Conservation (phyloP, 1,139 yeast genomes). For the Blastobotrys aristatus region DNA sequence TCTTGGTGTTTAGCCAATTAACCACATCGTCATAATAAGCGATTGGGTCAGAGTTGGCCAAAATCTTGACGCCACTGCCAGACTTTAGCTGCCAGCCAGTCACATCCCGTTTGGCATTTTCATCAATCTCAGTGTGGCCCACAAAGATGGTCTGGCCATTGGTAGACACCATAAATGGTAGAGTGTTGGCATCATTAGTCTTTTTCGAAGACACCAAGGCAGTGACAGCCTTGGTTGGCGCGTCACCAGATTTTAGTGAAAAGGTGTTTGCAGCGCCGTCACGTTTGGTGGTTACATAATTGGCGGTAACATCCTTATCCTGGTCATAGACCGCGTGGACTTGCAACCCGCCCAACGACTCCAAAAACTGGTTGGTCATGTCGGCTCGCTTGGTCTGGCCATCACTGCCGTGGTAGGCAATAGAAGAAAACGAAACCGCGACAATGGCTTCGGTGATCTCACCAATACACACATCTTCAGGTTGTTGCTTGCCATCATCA, state of each 20-base stretch:
- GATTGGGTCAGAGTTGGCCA: constrained; percentile 10
- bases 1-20: constrained; percentile 1
- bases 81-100: constrained; percentile 8
- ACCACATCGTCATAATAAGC: constrained; percentile 9
- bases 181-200: background rate
- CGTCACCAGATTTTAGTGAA: background rate
- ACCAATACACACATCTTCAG: constrained; percentile 5
- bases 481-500: constrained; percentile 7
- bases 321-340: constrained; percentile 7
- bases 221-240: background rate
- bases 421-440: constrained; percentile 8
- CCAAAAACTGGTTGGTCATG: background rate
- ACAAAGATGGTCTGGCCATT: constrained; percentile 3
- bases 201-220: constrained; percentile 5
- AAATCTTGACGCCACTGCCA: constrained; percentile 8
- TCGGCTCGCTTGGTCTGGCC: constrained; percentile 8
- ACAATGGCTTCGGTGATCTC: constrained; percentile 9
- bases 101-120: constrained; percentile 2
- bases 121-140: constrained; percentile 1
- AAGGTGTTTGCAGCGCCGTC: background rate
- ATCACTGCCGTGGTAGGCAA: constrained; percentile 7
- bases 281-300: background rate
- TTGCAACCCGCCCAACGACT: constrained; percentile 3
- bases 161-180: constrained; percentile 2
- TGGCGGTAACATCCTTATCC: constrained; percentile 6